A percentile compares a stretch with the other conserved stretches of the same genome.
phyloP scores from a whole-genome alignment of 2,329 filamentous ascomycete species.

The Stagonosporopsis rhizophila region DNA sequence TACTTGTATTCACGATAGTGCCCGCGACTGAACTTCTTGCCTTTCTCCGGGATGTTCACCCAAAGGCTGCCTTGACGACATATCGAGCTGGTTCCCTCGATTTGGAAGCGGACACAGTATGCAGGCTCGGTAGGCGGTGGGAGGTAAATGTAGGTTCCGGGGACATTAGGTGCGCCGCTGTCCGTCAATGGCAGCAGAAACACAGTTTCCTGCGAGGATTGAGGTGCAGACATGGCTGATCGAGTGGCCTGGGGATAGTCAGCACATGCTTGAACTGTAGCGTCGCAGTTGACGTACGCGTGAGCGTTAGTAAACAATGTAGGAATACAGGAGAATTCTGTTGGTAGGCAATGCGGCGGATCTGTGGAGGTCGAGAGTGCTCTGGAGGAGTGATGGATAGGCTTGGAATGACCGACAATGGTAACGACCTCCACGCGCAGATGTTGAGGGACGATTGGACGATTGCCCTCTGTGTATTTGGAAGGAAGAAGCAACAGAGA shows the following conservation, averaged over 20 bases:
- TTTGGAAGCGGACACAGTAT: constrained; percentile 84
- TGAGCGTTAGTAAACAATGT: constrained; percentile 22
- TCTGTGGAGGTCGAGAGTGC: constrained; percentile 11
- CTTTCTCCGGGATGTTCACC: constrained; percentile 89
- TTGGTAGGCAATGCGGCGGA: constrained; percentile 17
- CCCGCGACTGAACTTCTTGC: constrained; percentile 76
- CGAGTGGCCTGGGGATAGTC: not conserved
- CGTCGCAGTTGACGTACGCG: not conserved
- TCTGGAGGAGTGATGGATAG: constrained; percentile 16
- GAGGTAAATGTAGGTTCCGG: constrained; percentile 90
- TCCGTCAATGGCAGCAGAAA: constrained; percentile 92
- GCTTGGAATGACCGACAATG: not conserved
- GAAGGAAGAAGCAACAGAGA: constrained; percentile 21
- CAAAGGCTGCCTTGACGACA: constrained; percentile 93
- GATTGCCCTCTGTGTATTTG: constrained; percentile 28
- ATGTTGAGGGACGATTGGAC: constrained; percentile 27
- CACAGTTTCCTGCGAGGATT: constrained; percentile 55
- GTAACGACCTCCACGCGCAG: constrained; percentile 6
- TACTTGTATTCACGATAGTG: constrained; percentile 90
- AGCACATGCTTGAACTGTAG: not conserved
- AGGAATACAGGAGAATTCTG: constrained; percentile 15
- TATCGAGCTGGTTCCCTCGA: constrained; percentile 94
- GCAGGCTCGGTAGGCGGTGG: constrained; percentile 76
- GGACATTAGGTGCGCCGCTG: constrained; percentile 87
- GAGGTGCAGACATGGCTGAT: constrained; percentile 35